Evolutionary conservation across 73 alveolate species (phyloP).

Genomic region (Symbiodinium pilosum): DNA sequence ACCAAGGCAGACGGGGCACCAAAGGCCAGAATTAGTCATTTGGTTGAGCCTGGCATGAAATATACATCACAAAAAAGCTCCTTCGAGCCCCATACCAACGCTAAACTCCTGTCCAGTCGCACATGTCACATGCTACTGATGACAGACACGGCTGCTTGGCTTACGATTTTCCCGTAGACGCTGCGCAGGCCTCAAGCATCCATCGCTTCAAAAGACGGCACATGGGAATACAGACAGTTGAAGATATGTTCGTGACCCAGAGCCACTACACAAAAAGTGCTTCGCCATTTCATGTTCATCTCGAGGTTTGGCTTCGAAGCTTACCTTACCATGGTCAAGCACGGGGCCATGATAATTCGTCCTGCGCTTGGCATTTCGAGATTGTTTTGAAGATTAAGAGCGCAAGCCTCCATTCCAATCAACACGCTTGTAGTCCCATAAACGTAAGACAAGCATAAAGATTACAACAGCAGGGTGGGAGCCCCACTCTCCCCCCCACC

Average conservation of each 20-base stretch:
- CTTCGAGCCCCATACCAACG: background rate
- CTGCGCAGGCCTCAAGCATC: constrained; percentile 42
- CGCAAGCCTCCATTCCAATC: too few species aligned
- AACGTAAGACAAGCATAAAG: too few species aligned
- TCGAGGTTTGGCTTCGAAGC: constrained; percentile 93
- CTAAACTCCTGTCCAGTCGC: too few species aligned
- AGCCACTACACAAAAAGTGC: too few species aligned
- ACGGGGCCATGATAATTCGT: constrained; percentile 55
- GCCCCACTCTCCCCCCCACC: too few species aligned
- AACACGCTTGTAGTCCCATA: too few species aligned
- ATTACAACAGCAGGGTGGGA: too few species aligned
- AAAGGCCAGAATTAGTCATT: background rate
- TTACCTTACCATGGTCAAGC: constrained; percentile 63
- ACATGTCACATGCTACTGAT: too few species aligned
- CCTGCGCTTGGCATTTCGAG: background rate
- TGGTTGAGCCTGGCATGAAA: background rate
- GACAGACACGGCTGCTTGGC: too few species aligned
- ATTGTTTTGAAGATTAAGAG: background rate
- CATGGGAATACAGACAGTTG: constrained; percentile 58
- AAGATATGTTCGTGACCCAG: constrained; percentile 32
- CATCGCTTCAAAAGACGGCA: constrained; percentile 59
- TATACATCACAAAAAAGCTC: background rate
- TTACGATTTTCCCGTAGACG: too few species aligned
- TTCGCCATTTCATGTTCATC: background rate
- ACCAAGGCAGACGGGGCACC: background rate